Base-by-base conservation (phyloP, 495 filamentous ascomycete genomes). In the Xylaria venustula region DNA sequence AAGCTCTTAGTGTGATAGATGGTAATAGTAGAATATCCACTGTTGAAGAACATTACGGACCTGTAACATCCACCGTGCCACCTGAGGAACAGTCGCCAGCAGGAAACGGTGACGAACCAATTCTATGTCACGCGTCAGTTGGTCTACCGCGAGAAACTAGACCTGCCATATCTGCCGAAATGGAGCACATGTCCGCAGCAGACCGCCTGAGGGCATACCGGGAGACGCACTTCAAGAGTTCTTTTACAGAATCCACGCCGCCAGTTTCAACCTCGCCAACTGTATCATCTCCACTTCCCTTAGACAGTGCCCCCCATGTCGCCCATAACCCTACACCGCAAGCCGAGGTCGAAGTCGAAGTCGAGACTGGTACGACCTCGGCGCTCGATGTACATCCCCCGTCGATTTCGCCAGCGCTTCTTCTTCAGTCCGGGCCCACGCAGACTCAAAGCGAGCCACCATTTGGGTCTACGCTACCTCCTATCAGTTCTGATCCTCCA, bases 1-100 rank as follows among this genome's bases (percentile, higher is more conserved):
- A 67, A 42, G 63, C 65, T 15, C 48, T 66, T 20, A 65, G 59
- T 23, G 65, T 67, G 44, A 52, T 68, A 25, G 58, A 62, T 50
- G 60, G 47, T 20, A 66, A 68, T 53, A 65, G 20, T 30, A 64
- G 60, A 45, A 54, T 56, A 37, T 53, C 64, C 30, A 47, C 56
- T 17, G 14, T 57, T 20, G 36, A 57, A 52, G 60, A 19, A 26
- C 34, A 51, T 34, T 5, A 34, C 45, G 58, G 48, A 51, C 20
- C n/a, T 22, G 61, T 7, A 59, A 61, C 55, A 19, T 54, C 63
- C 17, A 22, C 42, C 37, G 49, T n/a, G n/a, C 36, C 42, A 19
- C 45, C 34, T 25, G 34, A 37, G 56, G 53, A 58, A 36, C 40
- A 52, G 55, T 34, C 40, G 47, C 60, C 44, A 57, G 51, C 23